Percentiles rank a stretch among this genome's conserved stretches.
These are phyloP conservation scores for Pelargonium cotyledonis DNA, from an alignment of 441 rosid species.

Conservation along the genomic window DNA sequence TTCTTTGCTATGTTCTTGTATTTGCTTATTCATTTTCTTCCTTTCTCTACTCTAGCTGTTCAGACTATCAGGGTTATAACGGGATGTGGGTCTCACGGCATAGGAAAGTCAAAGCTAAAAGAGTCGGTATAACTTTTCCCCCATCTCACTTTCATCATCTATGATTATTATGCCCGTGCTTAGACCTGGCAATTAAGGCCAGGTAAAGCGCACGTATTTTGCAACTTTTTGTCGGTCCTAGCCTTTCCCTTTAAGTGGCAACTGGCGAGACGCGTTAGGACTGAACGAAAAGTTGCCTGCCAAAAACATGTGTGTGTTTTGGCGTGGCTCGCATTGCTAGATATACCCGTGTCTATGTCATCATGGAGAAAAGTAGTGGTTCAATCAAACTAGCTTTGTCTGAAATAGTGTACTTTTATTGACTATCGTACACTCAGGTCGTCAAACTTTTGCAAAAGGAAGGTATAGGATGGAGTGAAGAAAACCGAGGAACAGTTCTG, in stretches of 20 bases:
- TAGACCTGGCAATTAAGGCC: no score
- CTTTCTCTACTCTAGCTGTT: conserved; percentile 44
- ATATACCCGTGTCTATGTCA: no score
- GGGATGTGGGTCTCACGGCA: conserved; percentile 75
- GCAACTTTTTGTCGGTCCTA: no score
- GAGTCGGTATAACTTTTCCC: conserved; percentile 51
- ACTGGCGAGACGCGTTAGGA: no score
- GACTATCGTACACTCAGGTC: conserved; percentile 40
- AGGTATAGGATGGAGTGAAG: conserved; percentile 54
- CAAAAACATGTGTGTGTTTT: no score
- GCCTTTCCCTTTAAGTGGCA: no score
- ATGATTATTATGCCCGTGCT: not conserved
- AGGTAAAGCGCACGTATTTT: no score
- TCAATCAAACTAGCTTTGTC: no score
- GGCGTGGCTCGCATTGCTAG: no score
- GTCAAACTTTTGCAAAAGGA: conserved; percentile 50
- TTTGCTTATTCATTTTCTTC: conserved; percentile 16
- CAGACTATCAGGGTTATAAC: conserved; percentile 83
- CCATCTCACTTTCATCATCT: not conserved
- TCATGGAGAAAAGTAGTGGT: no score
- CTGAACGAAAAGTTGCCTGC: no score
- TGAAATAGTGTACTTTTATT: not conserved
- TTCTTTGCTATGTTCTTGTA: not conserved
- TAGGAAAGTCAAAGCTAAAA: conserved; percentile 79
- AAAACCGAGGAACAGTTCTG: conserved; percentile 67